These are phyloP conservation scores for Zoysia pacifica DNA, from an alignment of 176 grass and related monocot species.

Conservation along the genomic window DNA sequence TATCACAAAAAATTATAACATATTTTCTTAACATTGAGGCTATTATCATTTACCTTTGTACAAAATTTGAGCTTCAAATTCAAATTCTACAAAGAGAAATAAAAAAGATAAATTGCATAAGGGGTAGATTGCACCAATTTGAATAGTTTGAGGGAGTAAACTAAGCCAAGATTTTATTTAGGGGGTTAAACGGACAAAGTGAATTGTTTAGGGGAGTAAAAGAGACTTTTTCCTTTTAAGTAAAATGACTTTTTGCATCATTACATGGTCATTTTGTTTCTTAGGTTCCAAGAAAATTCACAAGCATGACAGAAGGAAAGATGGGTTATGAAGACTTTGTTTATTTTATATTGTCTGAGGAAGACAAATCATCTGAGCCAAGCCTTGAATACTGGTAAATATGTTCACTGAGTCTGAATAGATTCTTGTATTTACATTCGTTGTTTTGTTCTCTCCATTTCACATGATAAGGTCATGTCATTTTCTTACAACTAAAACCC, in stretches of 20 bases:
- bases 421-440: slow-evolving; percentile 23
- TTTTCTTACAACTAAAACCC: slow-evolving; percentile 12
- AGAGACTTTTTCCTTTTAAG: not conserved
- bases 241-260: slow-evolving; percentile 34
- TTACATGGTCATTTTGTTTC: slow-evolving; percentile 14
- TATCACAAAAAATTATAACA: too few species aligned
- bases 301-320: slow-evolving; percentile 87
- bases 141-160: too few species aligned
- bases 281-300: slow-evolving; percentile 95
- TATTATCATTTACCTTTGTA: too few species aligned
- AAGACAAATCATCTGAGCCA: slow-evolving; percentile 96
- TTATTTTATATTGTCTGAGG: slow-evolving; percentile 98
- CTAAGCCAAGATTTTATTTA: too few species aligned
- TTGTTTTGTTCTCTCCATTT: slow-evolving; percentile 6
- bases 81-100: too few species aligned
- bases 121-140: too few species aligned
- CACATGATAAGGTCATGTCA: slow-evolving; percentile 9
- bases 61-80: too few species aligned
- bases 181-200: too few species aligned
- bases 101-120: too few species aligned
- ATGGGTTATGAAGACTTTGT: slow-evolving; percentile 99
- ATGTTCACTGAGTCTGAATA: not conserved
- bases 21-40: too few species aligned
- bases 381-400: slow-evolving; percentile 99
- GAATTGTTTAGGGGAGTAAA: too few species aligned